Evolutionary conservation across 2,329 filamentous ascomycete genomes (phyloP).

Genomic region (Atkinsonella hypoxylon): DNA sequence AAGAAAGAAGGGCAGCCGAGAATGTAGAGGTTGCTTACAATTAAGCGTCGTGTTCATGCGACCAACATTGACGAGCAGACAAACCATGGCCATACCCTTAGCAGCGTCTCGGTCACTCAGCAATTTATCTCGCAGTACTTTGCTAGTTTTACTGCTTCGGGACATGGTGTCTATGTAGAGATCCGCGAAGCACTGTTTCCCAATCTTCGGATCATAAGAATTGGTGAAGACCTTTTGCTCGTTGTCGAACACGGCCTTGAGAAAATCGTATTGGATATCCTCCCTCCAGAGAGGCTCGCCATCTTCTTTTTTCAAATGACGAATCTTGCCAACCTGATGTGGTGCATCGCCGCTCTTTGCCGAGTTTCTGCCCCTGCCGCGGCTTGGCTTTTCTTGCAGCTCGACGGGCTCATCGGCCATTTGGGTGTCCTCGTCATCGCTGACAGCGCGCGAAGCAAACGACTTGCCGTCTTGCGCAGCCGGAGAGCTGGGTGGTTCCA

Average conservation of each 20-base stretch:
- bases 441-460: slow-evolving; percentile 31
- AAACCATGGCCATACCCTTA: slow-evolving; percentile 99
- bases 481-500: slow-evolving; percentile 35
- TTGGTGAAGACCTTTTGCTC: slow-evolving; percentile 73
- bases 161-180: slow-evolving; percentile 99
- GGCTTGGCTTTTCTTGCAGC: slow-evolving; percentile 26
- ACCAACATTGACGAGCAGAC: slow-evolving; percentile 89
- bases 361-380: slow-evolving; percentile 23
- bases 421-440: slow-evolving; percentile 35
- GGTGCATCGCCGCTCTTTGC: slow-evolving; percentile 23
- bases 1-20: neutral
- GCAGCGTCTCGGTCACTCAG: slow-evolving; percentile 83
- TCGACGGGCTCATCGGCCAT: slow-evolving; percentile 33
- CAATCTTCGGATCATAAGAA: slow-evolving; percentile 58
- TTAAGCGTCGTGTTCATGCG: slow-evolving; percentile 98
- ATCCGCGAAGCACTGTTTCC: slow-evolving; percentile 76
- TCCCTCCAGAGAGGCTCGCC: slow-evolving; percentile 77
- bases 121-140: slow-evolving; percentile 93
- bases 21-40: slow-evolving; percentile 45
- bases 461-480: slow-evolving; percentile 30
- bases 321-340: slow-evolving; percentile 53
- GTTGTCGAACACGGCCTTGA: slow-evolving; percentile 69
- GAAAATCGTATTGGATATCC: slow-evolving; percentile 82
- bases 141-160: slow-evolving; percentile 96
- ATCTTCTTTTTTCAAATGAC: slow-evolving; percentile 80